Conservation (phyloP, 768 basidiomycete genomes). For the Auriscalpium vulgare region DNA sequence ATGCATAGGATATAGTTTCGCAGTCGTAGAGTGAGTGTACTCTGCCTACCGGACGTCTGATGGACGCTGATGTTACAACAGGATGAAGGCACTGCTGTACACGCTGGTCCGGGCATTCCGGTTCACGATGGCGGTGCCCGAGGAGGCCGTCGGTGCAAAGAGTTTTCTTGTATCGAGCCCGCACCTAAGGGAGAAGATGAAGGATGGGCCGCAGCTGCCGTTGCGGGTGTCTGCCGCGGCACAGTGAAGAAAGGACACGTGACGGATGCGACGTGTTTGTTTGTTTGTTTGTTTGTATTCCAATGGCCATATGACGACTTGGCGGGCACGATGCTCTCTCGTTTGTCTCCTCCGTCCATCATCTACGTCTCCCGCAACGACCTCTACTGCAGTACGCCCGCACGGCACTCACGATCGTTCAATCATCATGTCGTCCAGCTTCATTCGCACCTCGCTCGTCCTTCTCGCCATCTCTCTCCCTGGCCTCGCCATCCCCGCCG, state of each 20-base stretch:
- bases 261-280: no score
- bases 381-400: neutral
- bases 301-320: no score
- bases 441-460: neutral
- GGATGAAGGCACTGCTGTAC: constrained; percentile 15
- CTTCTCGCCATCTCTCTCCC: neutral
- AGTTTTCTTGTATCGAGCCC: neutral
- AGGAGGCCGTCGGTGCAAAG: neutral
- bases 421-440: neutral
- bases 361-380: no score
- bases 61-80: neutral
- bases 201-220: neutral
- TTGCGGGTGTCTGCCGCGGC: neutral
- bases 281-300: no score
- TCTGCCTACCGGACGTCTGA: no score
- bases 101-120: constrained; percentile 9
- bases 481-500: neutral
- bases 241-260: neutral
- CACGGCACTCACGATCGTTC: neutral
- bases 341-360: no score
- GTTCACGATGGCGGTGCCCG: constrained; percentile 10
- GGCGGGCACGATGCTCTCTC: no score
- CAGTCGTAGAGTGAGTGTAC: no score
- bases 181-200: neutral
- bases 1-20: no score